phyloP scores from a whole-genome alignment of 2,329 filamentous ascomycete species.

The Ophiosphaerella narmari region DNA sequence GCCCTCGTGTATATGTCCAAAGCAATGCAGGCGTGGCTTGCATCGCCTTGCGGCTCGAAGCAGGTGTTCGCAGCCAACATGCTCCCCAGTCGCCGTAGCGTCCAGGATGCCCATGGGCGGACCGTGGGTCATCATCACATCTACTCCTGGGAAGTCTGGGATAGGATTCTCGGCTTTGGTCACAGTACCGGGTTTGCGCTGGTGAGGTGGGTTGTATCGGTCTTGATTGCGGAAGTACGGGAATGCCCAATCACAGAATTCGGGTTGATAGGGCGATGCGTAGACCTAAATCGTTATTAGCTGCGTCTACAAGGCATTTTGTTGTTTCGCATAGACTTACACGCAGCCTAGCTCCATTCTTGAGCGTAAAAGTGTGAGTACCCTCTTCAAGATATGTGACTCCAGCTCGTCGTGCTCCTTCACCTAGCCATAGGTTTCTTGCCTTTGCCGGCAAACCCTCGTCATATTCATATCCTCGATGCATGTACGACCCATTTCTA shows the following conservation, averaged over 20 bases:
- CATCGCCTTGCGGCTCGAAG: slow-evolving; percentile 56
- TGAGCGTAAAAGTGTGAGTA: slow-evolving; percentile 51
- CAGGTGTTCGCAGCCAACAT: slow-evolving; percentile 62
- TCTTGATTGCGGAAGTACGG: slow-evolving; percentile 57
- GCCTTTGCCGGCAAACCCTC: slow-evolving; percentile 32
- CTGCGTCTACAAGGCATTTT: not conserved
- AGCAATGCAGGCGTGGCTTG: slow-evolving; percentile 62
- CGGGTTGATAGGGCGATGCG: slow-evolving; percentile 60
- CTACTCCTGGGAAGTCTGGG: slow-evolving; percentile 52
- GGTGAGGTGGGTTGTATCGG: slow-evolving; percentile 54
- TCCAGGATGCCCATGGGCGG: slow-evolving; percentile 61
- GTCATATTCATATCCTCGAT: slow-evolving; percentile 26
- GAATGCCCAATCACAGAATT: slow-evolving; percentile 62
- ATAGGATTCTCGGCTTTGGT: slow-evolving; percentile 47
- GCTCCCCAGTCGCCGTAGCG: slow-evolving; percentile 28
- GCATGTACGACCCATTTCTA: slow-evolving; percentile 32
- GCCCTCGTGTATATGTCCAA: slow-evolving; percentile 66
- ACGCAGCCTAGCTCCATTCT: slow-evolving; percentile 55
- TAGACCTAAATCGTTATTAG: slow-evolving; percentile 49
- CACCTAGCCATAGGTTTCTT: slow-evolving; percentile 54
- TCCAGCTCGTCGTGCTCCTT: slow-evolving; percentile 51
- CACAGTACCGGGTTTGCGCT: slow-evolving; percentile 26
- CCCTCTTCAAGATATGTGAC: slow-evolving; percentile 64
- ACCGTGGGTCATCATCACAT: slow-evolving; percentile 66
- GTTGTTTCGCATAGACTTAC: slow-evolving; percentile 19